phyloP scores from a whole-genome alignment of 352 stramenopile genomes.

The Phytopythium montanum region DNA sequence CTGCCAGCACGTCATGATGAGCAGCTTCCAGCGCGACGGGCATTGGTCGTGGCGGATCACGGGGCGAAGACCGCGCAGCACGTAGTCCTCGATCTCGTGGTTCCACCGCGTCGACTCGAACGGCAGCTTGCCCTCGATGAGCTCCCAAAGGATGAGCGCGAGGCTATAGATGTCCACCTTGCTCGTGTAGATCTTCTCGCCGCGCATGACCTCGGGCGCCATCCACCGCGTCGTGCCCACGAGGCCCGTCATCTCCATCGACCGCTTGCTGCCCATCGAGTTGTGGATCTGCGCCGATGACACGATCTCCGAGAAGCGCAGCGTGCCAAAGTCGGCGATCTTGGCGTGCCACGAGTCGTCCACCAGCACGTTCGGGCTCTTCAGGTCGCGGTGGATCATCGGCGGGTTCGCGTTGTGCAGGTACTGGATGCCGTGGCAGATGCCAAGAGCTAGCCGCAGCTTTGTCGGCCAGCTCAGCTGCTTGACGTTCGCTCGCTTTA shows the following conservation, averaged over 20 bases:
- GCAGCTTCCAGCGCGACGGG: conserved; percentile 69
- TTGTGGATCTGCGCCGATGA: conserved; percentile 54
- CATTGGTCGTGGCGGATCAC: conserved; percentile 65
- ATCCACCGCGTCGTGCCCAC: conserved; percentile 89
- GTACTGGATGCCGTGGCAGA: conserved; percentile 88
- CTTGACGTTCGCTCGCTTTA: conserved; percentile 74
- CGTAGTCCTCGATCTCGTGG: conserved; percentile 81
- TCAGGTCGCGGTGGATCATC: conserved; percentile 91
- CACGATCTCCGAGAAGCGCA: conserved; percentile 86
- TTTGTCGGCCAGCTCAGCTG: conserved; percentile 81
- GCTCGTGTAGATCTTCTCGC: conserved; percentile 82
- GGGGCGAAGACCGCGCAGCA: conserved; percentile 65
- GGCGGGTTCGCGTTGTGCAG: conserved; percentile 86
- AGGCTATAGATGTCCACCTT: conserved; percentile 90
- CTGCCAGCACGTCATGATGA: conserved; percentile 84
- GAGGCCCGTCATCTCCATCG: conserved; percentile 82
- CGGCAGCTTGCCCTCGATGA: conserved; percentile 80
- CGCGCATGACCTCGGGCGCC: conserved; percentile 87
- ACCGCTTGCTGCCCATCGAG: conserved; percentile 25
- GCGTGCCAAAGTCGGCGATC: conserved; percentile 88
- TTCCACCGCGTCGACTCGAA: conserved; percentile 85
- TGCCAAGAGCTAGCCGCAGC: conserved; percentile 68
- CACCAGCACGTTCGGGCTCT: conserved; percentile 89
- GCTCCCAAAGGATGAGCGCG: conserved; percentile 84
- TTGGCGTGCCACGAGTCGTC: conserved; percentile 89